phyloP scores from a whole-genome alignment of 352 stramenopile genomes.

The Pythium sukuiense region DNA sequence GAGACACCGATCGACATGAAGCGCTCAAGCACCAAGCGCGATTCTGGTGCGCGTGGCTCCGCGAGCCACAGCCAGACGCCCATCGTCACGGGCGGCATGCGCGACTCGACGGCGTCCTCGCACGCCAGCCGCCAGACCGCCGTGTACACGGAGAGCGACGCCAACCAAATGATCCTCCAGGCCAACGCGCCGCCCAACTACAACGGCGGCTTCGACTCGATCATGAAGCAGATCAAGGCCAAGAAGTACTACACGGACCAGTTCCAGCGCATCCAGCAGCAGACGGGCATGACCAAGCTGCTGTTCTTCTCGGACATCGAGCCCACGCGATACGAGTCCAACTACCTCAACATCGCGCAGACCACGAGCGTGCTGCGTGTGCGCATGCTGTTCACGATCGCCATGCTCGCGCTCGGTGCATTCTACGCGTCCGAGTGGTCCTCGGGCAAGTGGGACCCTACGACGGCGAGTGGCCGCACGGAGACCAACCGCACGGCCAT shows the following conservation, averaged over 20 bases:
- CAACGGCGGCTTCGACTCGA: constrained; percentile 60
- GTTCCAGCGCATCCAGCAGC: constrained; percentile 79
- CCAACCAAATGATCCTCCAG: constrained; percentile 63
- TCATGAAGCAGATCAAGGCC: constrained; percentile 78
- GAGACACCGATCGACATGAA: constrained; percentile 3
- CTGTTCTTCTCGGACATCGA: constrained; percentile 64
- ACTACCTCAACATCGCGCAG: constrained; percentile 59
- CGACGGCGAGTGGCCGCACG: constrained; percentile 34
- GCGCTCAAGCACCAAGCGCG: constrained; percentile 16
- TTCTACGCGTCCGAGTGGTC: constrained; percentile 62
- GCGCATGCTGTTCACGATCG: constrained; percentile 60
- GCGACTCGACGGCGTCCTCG: constrained; percentile 21
- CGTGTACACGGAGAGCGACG: constrained; percentile 55
- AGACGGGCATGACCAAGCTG: constrained; percentile 63
- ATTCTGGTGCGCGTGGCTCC: constrained; percentile 25
- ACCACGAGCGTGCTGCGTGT: constrained; percentile 51
- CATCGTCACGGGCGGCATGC: constrained; percentile 16
- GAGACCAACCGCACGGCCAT: constrained; percentile 44
- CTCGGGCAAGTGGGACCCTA: constrained; percentile 41
- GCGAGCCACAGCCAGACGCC: constrained; percentile 31
- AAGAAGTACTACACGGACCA: constrained; percentile 80
- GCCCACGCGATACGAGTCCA: constrained; percentile 62
- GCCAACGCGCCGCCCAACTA: constrained; percentile 73
- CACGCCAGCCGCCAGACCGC: constrained; percentile 15
- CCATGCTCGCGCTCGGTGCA: constrained; percentile 47